phyloP scores from a whole-genome alignment of 2,329 filamentous ascomycete genomes.

The Stemphylium beticola region DNA sequence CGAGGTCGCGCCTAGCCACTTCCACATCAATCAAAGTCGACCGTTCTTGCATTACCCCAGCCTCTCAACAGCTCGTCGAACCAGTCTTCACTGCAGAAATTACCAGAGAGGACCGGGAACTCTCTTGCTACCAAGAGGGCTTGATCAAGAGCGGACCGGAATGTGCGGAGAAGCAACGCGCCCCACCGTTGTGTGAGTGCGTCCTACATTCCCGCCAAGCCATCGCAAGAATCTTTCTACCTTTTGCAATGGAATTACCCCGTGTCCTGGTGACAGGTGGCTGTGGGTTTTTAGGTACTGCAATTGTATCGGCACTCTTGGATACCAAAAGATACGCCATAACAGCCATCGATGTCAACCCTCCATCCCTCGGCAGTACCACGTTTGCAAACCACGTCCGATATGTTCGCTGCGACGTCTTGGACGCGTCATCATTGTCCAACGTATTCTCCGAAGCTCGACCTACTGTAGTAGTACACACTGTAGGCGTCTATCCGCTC shows the following conservation, averaged over 20 bases:
- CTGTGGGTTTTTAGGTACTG: constrained; percentile 54
- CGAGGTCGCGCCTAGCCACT: not conserved
- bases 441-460: constrained; percentile 65
- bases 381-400: constrained; percentile 32
- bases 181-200: not conserved
- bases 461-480: constrained; percentile 89
- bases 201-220: not conserved
- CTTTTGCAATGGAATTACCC: constrained; percentile 30
- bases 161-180: no score
- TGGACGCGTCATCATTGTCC: constrained; percentile 41
- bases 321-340: constrained; percentile 47
- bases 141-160: no score
- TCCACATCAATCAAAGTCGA: not conserved
- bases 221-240: not conserved
- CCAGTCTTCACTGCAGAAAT: not conserved
- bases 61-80: not conserved
- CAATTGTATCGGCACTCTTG: constrained; percentile 50
- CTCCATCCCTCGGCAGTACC: constrained; percentile 39
- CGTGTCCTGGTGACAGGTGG: constrained; percentile 56
- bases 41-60: not conserved
- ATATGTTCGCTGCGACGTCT: constrained; percentile 52
- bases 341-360: constrained; percentile 50
- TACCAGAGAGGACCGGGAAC: no score
- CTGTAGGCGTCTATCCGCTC: constrained; percentile 64
- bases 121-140: no score